Base-by-base conservation (phyloP, 1,284 basidiomycete species). In the Apiotrichum sp. region DNA sequence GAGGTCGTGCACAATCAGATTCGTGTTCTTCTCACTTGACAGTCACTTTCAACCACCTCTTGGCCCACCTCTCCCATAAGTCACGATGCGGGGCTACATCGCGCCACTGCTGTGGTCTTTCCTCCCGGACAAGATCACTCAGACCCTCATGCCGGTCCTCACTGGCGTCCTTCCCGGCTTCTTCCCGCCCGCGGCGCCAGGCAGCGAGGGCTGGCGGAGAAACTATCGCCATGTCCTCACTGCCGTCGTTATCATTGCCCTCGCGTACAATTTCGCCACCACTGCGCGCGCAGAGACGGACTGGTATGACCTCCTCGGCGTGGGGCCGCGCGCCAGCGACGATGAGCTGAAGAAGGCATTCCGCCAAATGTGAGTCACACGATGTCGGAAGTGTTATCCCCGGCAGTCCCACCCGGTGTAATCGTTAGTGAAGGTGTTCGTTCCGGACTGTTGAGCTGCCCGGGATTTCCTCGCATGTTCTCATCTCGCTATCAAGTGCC, bases 271-370 rank as follows among this genome's bases (percentile, higher is more conserved):
- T 4, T 66, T 80, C 10, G 87, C 7, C 83, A 36, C 74, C 83
- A 53, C 36, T 81, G 41, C 34, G 16, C 45, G 32, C n/a, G 50
- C 82, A 0, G 79, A 82, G 3, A 73, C 74, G n/a, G 76, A 80
- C 2, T 89, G 85, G 74, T 93, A 92, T 70, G 79, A 87, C 58
- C 78, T 88, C 13, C 82, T 93, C 10, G 83, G 81, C 2, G 84
- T 89, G 0, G 62, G 73, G 3, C 81, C 83, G 4, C 74, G 77
- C 31, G 85, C 84, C 0, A 84, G 87, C 64, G 84, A 86, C 47
- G 78, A 78, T 48, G 81, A 80, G 7, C 78, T 93, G 52, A 88
- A 86, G 74, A 65, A 75, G 6, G 87, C 86, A 1, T 93, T 89
- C 70, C 79, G 88, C 50, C 77, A 81, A 7, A 86, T 92, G 67